Evolutionary conservation across 768 basidiomycete species (phyloP).

Genomic region (Pleurotus tuoliensis): DNA sequence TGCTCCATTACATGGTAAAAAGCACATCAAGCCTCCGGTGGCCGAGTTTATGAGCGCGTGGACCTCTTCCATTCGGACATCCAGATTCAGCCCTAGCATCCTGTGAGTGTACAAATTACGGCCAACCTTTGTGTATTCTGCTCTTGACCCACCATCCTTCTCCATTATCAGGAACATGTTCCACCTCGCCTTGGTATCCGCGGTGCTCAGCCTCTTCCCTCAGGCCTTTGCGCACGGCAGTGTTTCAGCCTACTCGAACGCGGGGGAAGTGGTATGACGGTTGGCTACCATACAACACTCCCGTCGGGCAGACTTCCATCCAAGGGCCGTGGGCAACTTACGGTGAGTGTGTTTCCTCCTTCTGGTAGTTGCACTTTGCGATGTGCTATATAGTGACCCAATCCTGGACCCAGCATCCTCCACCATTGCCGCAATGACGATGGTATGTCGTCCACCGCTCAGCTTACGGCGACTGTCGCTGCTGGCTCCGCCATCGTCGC

Average conservation of each 20-base stretch:
- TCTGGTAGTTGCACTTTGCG: neutral
- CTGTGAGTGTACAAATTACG: neutral
- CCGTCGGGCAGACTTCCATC: slow-evolving; percentile 37
- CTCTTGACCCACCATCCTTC: too few species aligned
- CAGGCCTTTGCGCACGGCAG: slow-evolving; percentile 39
- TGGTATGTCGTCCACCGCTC: slow-evolving; percentile 33
- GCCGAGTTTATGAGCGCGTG: neutral
- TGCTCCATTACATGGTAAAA: neutral
- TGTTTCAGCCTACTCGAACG: slow-evolving; percentile 37
- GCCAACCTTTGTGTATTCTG: neutral
- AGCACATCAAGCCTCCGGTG: neutral
- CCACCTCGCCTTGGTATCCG: slow-evolving; percentile 18
- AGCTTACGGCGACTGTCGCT: slow-evolving; percentile 37
- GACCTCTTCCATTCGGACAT: neutral
- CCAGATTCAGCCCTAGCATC: neutral
- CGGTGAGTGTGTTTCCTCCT: slow-evolving; percentile 21
- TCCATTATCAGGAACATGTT: slow-evolving; percentile 18
- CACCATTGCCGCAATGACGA: slow-evolving; percentile 42
- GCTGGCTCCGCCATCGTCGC: slow-evolving; percentile 40
- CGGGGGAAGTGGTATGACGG: slow-evolving; percentile 36
- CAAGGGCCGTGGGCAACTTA: slow-evolving; percentile 42
- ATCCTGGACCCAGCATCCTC: slow-evolving; percentile 33
- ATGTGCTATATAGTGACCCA: slow-evolving; percentile 28
- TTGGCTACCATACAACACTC: slow-evolving; percentile 39
- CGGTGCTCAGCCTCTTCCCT: slow-evolving; percentile 25